Conservation (phyloP, 2,329 filamentous ascomycete species). For the Pyricularia grisea region DNA sequence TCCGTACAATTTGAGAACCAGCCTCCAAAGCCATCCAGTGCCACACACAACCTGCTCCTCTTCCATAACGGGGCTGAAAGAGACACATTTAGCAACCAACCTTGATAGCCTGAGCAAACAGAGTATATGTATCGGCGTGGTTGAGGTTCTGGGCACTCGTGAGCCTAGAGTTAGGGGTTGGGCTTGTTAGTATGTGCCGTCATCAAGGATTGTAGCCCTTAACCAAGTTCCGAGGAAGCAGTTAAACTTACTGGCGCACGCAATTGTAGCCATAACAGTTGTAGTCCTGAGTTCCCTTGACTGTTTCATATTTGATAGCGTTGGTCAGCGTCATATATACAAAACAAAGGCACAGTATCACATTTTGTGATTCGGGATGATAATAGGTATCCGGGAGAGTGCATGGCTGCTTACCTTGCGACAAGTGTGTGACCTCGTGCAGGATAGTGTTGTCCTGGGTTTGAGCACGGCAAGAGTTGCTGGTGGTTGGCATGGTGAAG, state of each 20-base stretch:
- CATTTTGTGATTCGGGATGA: too few species aligned
- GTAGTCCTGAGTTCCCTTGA: constrained; percentile 49
- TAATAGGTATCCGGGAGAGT: too few species aligned
- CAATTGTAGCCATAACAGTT: constrained; percentile 47
- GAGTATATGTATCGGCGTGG: constrained; percentile 53
- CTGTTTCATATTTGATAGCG: constrained; percentile 6
- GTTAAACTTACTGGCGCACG: constrained; percentile 21
- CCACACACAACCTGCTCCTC: not conserved
- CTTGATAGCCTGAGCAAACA: constrained; percentile 21
- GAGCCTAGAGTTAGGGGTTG: constrained; percentile 21
- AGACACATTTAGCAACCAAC: not conserved
- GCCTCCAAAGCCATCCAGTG: not conserved
- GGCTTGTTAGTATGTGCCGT: not conserved
- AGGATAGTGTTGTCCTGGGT: constrained; percentile 56
- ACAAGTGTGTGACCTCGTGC: constrained; percentile 55
- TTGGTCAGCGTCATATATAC: not conserved
- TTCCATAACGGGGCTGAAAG: not conserved
- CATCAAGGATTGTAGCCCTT: not conserved
- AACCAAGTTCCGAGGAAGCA: not conserved
- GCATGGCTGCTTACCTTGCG: not conserved
- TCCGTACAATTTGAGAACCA: not conserved
- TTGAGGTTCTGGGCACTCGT: constrained; percentile 39
- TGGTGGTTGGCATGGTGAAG: constrained; percentile 44
- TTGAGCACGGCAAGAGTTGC: constrained; percentile 48
- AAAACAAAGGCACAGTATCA: too few species aligned